Evolutionary conservation across 345 rosid species (phyloP), one percentile per base, ranked within the genome.

Genomic region (Populus tremula): DNA sequence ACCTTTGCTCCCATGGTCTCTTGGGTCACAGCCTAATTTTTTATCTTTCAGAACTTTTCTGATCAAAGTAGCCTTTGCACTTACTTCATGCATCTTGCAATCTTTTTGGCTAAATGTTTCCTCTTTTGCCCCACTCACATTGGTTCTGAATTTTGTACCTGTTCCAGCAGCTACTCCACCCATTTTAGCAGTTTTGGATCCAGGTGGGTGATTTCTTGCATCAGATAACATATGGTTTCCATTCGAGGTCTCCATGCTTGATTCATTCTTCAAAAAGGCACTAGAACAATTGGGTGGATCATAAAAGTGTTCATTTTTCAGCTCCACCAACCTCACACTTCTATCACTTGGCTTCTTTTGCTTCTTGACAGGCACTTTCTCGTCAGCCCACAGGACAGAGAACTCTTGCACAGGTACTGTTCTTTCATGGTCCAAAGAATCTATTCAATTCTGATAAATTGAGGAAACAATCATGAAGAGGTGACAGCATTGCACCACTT

Each of bases 381-480:
- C 71, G 10, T 38, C 27, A 67, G 47, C 47, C 47, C 4, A n/a
- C 14, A 67, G 5, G 41, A 13, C 43, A 70, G 77, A 66, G 74
- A 72, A 67, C 49, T 82, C 81, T 23, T 74, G 66, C 67, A 71
- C 84, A 80, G 43, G 8, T 21, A 63, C 63, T 71, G 65, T 79
- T 64, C 82, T 81, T 72, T 67, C 39, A 59, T 81, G 89, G 68
- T 81, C 85, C 54, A 41, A 66, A 80, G 70, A 53, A 72, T 61
- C 83, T 77, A n/a, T 85, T 87, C 72, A 75, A 81, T 77, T 83
- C 77, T 43, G 82, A 79, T 56, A 93, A 80, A 79, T 69, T 82
- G 86, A 89, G 75, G 5, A 91, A 84, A 83, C 80, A 81, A 74
- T 86, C 89, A 25, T 91, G 81, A 77, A 94, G 97, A 81, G 98